A percentile compares a stretch with the other conserved stretches of the same genome.
Conservation (phyloP, 2,329 filamentous ascomycete species). For the Salinomyces thailandicus region DNA sequence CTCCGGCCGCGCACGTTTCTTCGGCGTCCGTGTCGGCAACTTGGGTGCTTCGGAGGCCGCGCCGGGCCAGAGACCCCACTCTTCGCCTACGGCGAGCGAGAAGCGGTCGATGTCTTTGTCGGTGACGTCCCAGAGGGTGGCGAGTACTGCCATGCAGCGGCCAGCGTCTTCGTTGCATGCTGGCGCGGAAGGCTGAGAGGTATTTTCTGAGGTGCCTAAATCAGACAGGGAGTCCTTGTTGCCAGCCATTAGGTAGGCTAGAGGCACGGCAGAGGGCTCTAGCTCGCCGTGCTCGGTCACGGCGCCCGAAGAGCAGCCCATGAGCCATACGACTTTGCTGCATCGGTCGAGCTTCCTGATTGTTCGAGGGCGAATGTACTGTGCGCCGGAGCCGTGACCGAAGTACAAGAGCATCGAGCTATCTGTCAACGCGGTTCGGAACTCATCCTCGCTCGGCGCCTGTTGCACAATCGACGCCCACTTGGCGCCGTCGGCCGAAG, state of each 20-base stretch:
- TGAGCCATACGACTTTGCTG: constrained; percentile 56
- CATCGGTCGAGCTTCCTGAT: constrained; percentile 55
- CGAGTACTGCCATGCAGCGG: constrained; percentile 60
- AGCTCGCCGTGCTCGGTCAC: constrained; percentile 75
- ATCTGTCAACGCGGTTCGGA: constrained; percentile 54
- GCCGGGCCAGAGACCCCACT: constrained; percentile 68
- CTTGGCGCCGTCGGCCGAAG: constrained; percentile 12
- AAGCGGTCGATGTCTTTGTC: constrained; percentile 96
- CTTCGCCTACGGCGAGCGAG: constrained; percentile 64
- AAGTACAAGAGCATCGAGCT: constrained; percentile 82
- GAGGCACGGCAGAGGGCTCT: constrained; percentile 79
- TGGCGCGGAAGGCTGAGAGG: no score
- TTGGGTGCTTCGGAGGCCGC: constrained; percentile 11
- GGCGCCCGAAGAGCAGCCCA: constrained; percentile 85
- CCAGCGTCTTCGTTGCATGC: constrained; percentile 2
- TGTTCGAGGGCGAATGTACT: constrained; percentile 80
- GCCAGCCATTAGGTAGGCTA: constrained; percentile 85
- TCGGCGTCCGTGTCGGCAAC: constrained; percentile 18
- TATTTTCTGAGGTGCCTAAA: not conserved
- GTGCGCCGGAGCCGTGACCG: constrained; percentile 86
- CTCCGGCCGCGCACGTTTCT: constrained; percentile 15
- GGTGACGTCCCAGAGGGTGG: constrained; percentile 95
- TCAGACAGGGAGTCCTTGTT: constrained; percentile 25
- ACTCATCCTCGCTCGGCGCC: constrained; percentile 65
- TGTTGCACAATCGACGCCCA: constrained; percentile 63